These are phyloP conservation scores for Apophysomyces variabilis DNA, from an alignment of 371 early-diverging fungal genomes.

Conservation along the genomic window DNA sequence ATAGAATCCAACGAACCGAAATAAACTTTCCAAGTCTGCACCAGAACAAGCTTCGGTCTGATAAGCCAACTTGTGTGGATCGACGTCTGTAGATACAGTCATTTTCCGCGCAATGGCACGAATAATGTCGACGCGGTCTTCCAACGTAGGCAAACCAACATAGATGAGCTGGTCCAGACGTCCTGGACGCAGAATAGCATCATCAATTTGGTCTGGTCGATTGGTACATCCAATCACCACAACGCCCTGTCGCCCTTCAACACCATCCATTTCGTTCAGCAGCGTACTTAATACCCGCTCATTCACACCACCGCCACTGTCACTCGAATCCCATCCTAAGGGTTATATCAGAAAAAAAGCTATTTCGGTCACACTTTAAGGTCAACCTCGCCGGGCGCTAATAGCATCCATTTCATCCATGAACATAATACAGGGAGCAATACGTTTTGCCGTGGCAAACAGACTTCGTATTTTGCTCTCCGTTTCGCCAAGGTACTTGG, in stretches of 20 bases:
- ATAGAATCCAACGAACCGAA: constrained; percentile 46
- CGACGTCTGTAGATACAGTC: constrained; percentile 33
- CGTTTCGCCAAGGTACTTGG: constrained; percentile 92
- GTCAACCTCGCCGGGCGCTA: constrained; percentile 74
- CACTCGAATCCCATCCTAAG: constrained; percentile 53
- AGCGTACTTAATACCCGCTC: constrained; percentile 79
- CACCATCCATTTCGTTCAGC: constrained; percentile 84
- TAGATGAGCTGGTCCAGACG: constrained; percentile 75
- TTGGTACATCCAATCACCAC: constrained; percentile 85
- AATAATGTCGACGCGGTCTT: constrained; percentile 62
- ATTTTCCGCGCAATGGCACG: constrained; percentile 27
- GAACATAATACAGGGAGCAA: constrained; percentile 89
- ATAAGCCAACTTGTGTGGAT: constrained; percentile 42
- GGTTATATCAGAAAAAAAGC: neutral
- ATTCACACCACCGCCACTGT: constrained; percentile 71
- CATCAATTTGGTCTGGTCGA: constrained; percentile 80
- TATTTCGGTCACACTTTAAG: neutral
- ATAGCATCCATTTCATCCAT: constrained; percentile 92
- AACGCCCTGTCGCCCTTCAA: constrained; percentile 72
- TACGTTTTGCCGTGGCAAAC: constrained; percentile 83
- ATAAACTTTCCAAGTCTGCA: constrained; percentile 64
- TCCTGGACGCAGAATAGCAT: constrained; percentile 89
- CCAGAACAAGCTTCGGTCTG: constrained; percentile 61
- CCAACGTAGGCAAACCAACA: constrained; percentile 61
- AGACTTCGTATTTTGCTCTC: constrained; percentile 80